phyloP scores from a whole-genome alignment of 768 basidiomycete species.

The Gyrodon lividus region DNA sequence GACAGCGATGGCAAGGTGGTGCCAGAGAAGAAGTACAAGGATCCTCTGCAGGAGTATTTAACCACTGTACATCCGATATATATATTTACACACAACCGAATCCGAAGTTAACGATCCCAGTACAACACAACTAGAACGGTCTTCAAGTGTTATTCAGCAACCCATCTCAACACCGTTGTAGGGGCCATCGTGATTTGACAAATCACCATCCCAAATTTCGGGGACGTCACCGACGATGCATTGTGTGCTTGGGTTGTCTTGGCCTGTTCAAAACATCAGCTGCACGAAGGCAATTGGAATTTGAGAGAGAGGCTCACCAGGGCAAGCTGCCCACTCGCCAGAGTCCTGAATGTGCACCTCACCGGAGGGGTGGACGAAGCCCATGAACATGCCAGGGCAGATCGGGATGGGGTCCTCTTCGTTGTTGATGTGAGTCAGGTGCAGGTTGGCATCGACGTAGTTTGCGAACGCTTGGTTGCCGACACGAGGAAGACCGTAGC shows the following conservation, averaged over 20 bases:
- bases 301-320: constrained; percentile 31
- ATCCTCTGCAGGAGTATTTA: too few relatives aligned
- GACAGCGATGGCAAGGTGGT: too few relatives aligned
- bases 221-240: constrained; percentile 14
- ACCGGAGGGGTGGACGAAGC: constrained; percentile 38
- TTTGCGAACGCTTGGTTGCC: constrained; percentile 61
- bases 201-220: constrained; percentile 41
- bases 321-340: constrained; percentile 52
- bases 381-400: constrained; percentile 32
- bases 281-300: constrained; percentile 25
- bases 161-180: constrained; percentile 14
- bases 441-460: constrained; percentile 45
- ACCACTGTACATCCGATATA: too few relatives aligned
- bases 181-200: constrained; percentile 42
- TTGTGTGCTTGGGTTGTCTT: constrained; percentile 39
- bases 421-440: constrained; percentile 55
- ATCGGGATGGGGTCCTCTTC: constrained; percentile 39
- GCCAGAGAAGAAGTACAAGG: too few relatives aligned
- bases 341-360: constrained; percentile 45
- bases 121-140: too few relatives aligned
- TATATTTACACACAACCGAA: too few relatives aligned
- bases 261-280: background rate
- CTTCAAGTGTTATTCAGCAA: background rate
- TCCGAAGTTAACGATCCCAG: too few relatives aligned
- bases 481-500: constrained; percentile 37